Percentiles rank a stretch among this genome's conserved stretches.
Conservation (phyloP, 2,329 filamentous ascomycete genomes). For the Plectosphaerella cucumerina region DNA sequence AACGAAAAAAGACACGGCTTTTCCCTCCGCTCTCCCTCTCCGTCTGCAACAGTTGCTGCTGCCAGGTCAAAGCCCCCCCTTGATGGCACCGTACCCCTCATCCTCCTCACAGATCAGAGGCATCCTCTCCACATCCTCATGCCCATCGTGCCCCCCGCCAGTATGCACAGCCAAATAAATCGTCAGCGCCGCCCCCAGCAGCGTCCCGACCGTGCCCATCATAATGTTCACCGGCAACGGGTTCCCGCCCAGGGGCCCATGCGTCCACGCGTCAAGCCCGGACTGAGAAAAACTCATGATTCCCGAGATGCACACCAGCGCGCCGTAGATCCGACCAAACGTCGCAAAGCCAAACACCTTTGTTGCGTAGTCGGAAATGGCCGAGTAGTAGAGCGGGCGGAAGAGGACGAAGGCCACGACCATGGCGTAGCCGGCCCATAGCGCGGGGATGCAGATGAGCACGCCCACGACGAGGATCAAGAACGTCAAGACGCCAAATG, state of each 20-base stretch:
- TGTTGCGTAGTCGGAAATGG: slow-evolving; percentile 73
- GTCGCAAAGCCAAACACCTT: slow-evolving; percentile 80
- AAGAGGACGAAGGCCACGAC: slow-evolving; percentile 67
- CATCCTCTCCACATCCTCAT: slow-evolving; percentile 2
- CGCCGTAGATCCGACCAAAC: slow-evolving; percentile 74
- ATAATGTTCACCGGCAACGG: slow-evolving; percentile 61
- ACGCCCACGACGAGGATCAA: slow-evolving; percentile 59
- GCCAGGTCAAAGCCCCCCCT: background rate
- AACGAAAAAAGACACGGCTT: background rate
- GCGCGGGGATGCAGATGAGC: slow-evolving; percentile 59
- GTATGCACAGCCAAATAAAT: slow-evolving; percentile 39
- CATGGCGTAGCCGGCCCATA: slow-evolving; percentile 62
- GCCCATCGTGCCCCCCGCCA: slow-evolving; percentile 1
- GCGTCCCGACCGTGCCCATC: slow-evolving; percentile 47
- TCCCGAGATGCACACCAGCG: slow-evolving; percentile 69
- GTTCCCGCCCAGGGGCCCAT: slow-evolving; percentile 55
- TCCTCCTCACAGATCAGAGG: slow-evolving; percentile 5
- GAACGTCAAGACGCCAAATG: slow-evolving; percentile 53
- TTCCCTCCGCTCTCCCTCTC: background rate
- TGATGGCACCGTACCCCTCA: slow-evolving; percentile 1
- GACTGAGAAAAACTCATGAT: slow-evolving; percentile 68
- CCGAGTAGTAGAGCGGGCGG: slow-evolving; percentile 72
- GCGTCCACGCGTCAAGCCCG: slow-evolving; percentile 64
- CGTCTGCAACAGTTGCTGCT: background rate
- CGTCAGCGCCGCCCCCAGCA: slow-evolving; percentile 53